These are phyloP conservation scores for Pichia paraexigua DNA, from an alignment of 805 yeast species.

Conservation along the genomic window DNA sequence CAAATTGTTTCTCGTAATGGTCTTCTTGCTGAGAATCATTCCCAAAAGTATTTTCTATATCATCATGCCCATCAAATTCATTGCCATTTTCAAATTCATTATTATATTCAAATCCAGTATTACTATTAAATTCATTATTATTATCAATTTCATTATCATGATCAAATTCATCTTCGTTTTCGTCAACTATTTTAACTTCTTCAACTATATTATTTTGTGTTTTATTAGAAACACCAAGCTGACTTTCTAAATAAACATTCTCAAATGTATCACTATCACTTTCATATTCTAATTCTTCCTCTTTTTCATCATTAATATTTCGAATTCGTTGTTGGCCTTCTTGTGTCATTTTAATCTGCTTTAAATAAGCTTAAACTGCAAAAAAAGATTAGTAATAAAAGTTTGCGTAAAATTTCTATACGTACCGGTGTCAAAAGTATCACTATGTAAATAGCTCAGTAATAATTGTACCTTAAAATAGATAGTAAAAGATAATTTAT, in stretches of 20 bases:
- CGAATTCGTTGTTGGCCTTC: not conserved
- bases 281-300: conserved; percentile 27
- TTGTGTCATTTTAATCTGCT: not conserved
- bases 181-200: not conserved
- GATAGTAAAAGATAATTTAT: not conserved
- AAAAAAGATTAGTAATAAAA: not conserved
- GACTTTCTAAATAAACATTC: conserved; percentile 1
- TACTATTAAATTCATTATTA: not conserved
- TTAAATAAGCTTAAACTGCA: not conserved
- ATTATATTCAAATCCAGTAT: not conserved
- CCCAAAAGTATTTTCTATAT: not conserved
- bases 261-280: conserved; percentile 22
- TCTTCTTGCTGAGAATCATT: not conserved
- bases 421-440: not conserved
- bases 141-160: too few species aligned
- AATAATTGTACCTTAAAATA: not conserved
- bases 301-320: conserved; percentile 5
- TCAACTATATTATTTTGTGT: not conserved
- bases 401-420: not conserved
- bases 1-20: not conserved
- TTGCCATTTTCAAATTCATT: not conserved
- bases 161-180: too few species aligned
- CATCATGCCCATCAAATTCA: conserved; percentile 2
- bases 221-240: not conserved
- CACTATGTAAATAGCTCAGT: not conserved